Evolutionary conservation across 352 stramenopile species (phyloP).

Genomic region (Globisporangium uncinulatum): DNA sequence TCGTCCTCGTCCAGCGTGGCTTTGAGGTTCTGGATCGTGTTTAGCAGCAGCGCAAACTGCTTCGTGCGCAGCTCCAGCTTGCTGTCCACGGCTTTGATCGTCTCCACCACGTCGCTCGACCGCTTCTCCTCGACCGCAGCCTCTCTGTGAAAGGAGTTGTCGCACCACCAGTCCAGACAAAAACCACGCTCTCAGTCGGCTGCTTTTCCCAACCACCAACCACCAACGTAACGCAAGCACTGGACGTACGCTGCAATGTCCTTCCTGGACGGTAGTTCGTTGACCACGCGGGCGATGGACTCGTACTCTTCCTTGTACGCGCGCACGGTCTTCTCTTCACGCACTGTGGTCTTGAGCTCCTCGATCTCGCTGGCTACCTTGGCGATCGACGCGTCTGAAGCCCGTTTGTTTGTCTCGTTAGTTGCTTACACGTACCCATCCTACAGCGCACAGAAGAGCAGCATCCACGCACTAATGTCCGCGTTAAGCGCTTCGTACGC

Average conservation of each 20-base stretch:
- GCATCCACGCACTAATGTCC: conserved; percentile 45
- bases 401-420: too few species aligned
- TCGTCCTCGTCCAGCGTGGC: conserved; percentile 72
- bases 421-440: too few species aligned
- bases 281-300: conserved; percentile 76
- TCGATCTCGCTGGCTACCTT: conserved; percentile 71
- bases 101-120: conserved; percentile 45
- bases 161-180: too few species aligned
- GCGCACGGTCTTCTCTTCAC: conserved; percentile 65
- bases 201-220: neutral
- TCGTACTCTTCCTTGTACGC: conserved; percentile 89
- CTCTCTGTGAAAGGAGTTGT: conserved; percentile 21
- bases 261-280: conserved; percentile 63
- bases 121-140: conserved; percentile 56
- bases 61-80: conserved; percentile 71
- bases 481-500: conserved; percentile 76
- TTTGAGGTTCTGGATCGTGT: conserved; percentile 82
- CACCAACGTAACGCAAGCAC: neutral
- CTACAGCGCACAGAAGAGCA: neutral
- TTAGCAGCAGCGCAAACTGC: conserved; percentile 77
- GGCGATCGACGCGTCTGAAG: conserved; percentile 49
- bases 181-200: too few species aligned
- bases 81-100: conserved; percentile 43
- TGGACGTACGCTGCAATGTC: conserved; percentile 47
- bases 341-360: conserved; percentile 68